Evolutionary conservation across 1,139 yeast genomes (phyloP).

Genomic region (Meyerozyma guilliermondii): DNA sequence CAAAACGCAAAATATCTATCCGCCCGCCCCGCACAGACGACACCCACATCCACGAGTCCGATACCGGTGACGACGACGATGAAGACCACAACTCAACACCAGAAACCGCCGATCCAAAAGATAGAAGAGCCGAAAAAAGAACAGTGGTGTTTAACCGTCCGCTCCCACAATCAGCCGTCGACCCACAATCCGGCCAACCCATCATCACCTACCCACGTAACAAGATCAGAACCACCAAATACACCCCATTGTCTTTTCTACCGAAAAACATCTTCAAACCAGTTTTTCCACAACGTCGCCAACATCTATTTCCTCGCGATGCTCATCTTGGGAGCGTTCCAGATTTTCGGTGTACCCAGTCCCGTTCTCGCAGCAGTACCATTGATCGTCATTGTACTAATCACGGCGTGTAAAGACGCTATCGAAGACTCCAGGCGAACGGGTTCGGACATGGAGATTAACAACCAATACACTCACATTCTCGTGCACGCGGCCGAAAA

Average conservation of each 20-base stretch:
- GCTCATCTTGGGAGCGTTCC: slow-evolving; percentile 80
- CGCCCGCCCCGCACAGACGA: slow-evolving; percentile 22
- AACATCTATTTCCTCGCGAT: slow-evolving; percentile 79
- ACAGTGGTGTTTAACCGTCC: slow-evolving; percentile 63
- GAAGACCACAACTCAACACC: slow-evolving; percentile 18
- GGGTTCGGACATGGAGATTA: slow-evolving; percentile 73
- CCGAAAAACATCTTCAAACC: slow-evolving; percentile 79
- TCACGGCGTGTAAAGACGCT: slow-evolving; percentile 91
- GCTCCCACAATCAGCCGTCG: slow-evolving; percentile 32
- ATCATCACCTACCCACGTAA: slow-evolving; percentile 63
- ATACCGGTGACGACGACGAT: slow-evolving; percentile 11
- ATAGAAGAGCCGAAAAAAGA: slow-evolving; percentile 42
- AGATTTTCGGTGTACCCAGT: slow-evolving; percentile 84
- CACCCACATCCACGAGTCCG: slow-evolving; percentile 23
- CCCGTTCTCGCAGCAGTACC: slow-evolving; percentile 95
- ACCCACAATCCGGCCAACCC: slow-evolving; percentile 51
- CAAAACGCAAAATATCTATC: slow-evolving; percentile 11
- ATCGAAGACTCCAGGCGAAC: slow-evolving; percentile 90
- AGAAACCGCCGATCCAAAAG: slow-evolving; percentile 32
- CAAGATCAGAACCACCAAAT: slow-evolving; percentile 92
- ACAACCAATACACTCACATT: slow-evolving; percentile 80
- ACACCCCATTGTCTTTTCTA: slow-evolving; percentile 82
- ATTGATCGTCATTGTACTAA: slow-evolving; percentile 79
- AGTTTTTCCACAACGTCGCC: slow-evolving; percentile 78
- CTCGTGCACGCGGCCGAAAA: slow-evolving; percentile 20